Evolutionary conservation across 2,329 filamentous ascomycete species (phyloP).

Genomic region (Talaromyces rugulosus): DNA sequence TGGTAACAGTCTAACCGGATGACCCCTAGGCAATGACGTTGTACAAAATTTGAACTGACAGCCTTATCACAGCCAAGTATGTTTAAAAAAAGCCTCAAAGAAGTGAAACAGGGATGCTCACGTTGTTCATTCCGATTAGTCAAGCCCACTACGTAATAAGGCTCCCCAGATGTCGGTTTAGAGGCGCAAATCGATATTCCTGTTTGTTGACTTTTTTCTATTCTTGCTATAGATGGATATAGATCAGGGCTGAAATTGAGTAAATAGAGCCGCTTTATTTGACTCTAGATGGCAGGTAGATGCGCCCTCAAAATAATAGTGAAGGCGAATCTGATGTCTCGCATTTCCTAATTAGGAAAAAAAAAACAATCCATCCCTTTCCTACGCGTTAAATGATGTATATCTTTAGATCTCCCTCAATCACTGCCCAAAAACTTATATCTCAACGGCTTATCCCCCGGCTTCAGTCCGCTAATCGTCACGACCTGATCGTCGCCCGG

Average conservation of each 20-base stretch:
- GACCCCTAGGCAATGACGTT: background rate
- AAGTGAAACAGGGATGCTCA: no score
- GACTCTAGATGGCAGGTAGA: no score
- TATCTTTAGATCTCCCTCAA: background rate
- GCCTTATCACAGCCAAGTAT: background rate
- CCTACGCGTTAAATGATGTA: background rate
- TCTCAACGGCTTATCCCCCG: conserved; percentile 1
- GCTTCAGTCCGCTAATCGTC: conserved; percentile 2
- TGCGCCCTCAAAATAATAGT: background rate
- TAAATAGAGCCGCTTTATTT: no score
- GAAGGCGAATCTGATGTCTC: background rate
- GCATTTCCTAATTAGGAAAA: background rate
- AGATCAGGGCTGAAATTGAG: background rate
- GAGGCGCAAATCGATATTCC: background rate
- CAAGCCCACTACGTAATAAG: no score
- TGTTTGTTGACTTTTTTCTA: background rate
- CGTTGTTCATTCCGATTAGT: no score
- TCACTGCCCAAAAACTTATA: conserved; percentile 6
- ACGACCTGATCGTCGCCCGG: conserved; percentile 44
- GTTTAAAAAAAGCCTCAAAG: no score
- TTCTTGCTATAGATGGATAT: background rate
- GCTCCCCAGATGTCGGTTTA: background rate
- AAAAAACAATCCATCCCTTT: background rate
- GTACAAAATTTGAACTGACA: background rate
- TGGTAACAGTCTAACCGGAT: background rate